A percentile compares a stretch with the other conserved stretches of the same genome.
phyloP scores from a whole-genome alignment of 257 asterid species.

The Scutellaria barbata region DNA sequence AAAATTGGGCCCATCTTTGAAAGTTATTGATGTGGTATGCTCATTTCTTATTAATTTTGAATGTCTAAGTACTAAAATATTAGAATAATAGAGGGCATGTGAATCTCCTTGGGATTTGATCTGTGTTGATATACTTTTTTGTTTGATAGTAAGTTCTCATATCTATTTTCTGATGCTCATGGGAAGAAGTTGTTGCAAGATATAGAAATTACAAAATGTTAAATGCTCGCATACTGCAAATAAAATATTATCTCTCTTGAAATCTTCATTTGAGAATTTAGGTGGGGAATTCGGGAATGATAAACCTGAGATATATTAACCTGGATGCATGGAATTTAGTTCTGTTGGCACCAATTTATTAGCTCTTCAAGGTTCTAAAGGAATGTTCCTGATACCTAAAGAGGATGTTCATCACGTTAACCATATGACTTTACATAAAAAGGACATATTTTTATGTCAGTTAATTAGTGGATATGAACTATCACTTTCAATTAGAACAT shows the following conservation, averaged over 20 bases:
- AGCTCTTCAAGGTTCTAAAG: no score
- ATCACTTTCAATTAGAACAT: neutral
- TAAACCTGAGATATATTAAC: no score
- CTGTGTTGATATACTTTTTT: no score
- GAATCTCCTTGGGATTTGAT: neutral
- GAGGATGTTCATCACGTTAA: no score
- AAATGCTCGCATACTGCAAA: no score
- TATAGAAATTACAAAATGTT: no score
- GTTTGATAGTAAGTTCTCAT: neutral
- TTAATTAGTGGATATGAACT: no score
- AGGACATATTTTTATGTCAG: no score
- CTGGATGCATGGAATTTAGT: no score
- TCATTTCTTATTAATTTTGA: constrained; percentile 23
- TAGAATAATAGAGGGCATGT: neutral
- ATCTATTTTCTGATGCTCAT: neutral
- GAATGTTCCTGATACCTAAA: no score
- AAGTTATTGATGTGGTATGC: constrained; percentile 73
- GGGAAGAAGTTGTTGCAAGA: neutral
- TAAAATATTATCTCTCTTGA: neutral
- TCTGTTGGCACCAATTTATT: no score
- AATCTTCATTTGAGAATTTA: neutral
- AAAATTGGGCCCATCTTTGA: constrained; percentile 47
- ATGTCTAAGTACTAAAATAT: constrained; percentile 5
- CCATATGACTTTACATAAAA: no score
- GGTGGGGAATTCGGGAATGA: neutral